Evolutionary conservation across 345 rosid genomes (phyloP).

Genomic region (Rhodamnia argentea): DNA sequence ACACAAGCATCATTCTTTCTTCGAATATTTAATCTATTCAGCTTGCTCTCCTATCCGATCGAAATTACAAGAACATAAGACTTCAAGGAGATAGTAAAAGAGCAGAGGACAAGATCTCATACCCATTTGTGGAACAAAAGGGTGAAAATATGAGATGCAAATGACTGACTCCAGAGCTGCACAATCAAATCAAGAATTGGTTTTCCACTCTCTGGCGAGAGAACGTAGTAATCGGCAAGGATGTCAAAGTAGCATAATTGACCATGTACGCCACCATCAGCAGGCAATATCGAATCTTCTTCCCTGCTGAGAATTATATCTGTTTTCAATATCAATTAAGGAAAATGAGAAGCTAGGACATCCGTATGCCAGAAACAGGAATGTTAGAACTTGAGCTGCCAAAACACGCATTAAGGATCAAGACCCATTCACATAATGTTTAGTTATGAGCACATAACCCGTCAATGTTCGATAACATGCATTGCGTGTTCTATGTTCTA

Average conservation of each 20-base stretch:
- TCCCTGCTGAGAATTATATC: conserved; percentile 66
- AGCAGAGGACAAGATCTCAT: conserved; percentile 2
- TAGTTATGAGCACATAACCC: background rate
- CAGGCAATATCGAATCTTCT: conserved; percentile 51
- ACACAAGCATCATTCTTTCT: background rate
- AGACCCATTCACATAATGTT: background rate
- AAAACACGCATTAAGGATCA: background rate
- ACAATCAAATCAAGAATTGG: conserved; percentile 77
- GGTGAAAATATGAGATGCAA: conserved; percentile 80
- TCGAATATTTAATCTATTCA: background rate
- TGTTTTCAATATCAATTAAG: conserved; percentile 35
- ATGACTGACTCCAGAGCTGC: conserved; percentile 97
- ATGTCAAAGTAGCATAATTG: conserved; percentile 77
- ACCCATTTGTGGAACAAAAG: conserved; percentile 97
- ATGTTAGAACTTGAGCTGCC: background rate
- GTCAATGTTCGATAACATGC: background rate
- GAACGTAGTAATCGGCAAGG: conserved; percentile 82
- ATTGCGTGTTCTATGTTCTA: background rate
- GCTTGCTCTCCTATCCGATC: background rate
- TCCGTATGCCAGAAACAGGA: background rate
- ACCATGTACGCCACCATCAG: conserved; percentile 23
- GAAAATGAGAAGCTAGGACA: background rate
- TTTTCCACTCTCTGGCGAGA: conserved; percentile 55
- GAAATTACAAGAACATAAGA: background rate
- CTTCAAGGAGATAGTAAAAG: background rate